Base-by-base conservation (phyloP, 148 eudicot genomes). In the Rheum nobile region DNA sequence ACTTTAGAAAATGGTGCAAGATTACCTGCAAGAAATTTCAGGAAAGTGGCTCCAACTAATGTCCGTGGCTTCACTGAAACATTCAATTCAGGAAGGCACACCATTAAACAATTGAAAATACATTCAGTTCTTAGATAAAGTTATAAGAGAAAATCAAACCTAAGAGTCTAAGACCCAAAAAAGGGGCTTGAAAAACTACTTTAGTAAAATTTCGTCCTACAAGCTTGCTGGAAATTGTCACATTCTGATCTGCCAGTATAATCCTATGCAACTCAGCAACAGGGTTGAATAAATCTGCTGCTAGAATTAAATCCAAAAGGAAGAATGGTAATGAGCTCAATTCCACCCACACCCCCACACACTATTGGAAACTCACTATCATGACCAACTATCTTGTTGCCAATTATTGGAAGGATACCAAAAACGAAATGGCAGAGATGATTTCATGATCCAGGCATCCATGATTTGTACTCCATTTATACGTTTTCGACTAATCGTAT, bases 11-110 rank as follows among this genome's bases (percentile, higher is more conserved):
- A 65, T 65, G n/a, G 50, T 8, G 55, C 35, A 37, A 24, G 63
- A 57, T 80, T 88, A 94, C 98, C 96, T 74, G 90, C 75, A 79
- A 89, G 96, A 81, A 88, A 87, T 81, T 90, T 95, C 80, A 88
- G 77, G 80, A 95, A 95, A 63, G 85, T 88, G 75, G 97, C 99
- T 80, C 98, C 98, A 4, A 88, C 89, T 54, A 93, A 74, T 24
- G 84, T 84, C 32, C 88, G 82, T 48, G 97, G 97, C 72, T 92
- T 90, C 34, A 86, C 97, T 92, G 90, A 47, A 89, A 46, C 0
- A 31, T 65, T 31, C 22, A 31, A 31, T 6, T 65, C 21, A 34
- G 10, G 70, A n/a, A 31, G 71, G 6, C 78, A 29, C 75, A 48
- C 29, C 41, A 34, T 32, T 74, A 31, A 6, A 39, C 22, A 22